Conservation (phyloP, 345 rosid species). For the Syzygium aqueum region DNA sequence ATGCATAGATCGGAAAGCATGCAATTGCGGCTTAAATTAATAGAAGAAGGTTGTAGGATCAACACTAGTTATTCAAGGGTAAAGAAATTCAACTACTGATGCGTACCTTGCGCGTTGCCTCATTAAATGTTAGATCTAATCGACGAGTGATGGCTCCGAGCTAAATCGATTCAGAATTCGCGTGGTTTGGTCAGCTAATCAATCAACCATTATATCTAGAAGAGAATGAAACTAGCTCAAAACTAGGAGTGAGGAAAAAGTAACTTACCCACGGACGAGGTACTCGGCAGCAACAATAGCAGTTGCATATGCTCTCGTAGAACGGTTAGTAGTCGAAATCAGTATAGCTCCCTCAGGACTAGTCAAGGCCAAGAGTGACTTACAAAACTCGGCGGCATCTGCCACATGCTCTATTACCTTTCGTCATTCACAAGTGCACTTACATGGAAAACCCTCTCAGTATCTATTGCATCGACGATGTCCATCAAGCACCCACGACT, state of each 20-base stretch:
- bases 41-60: slow-evolving; percentile 43
- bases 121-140: background rate
- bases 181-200: too few species aligned
- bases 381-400: slow-evolving; percentile 79
- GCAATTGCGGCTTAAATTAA: slow-evolving; percentile 33
- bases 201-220: too few species aligned
- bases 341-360: slow-evolving; percentile 55
- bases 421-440: background rate
- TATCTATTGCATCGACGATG: too few species aligned
- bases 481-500: too few species aligned
- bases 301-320: slow-evolving; percentile 73
- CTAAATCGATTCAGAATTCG: too few species aligned
- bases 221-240: background rate
- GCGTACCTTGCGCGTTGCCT: slow-evolving; percentile 37
- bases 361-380: slow-evolving; percentile 66
- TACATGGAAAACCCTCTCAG: background rate
- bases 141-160: background rate
- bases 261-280: slow-evolving; percentile 68
- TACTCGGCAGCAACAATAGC: slow-evolving; percentile 87
- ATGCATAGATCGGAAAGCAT: background rate
- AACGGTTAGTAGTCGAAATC: slow-evolving; percentile 75
- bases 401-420: slow-evolving; percentile 98
- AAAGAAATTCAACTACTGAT: slow-evolving; percentile 75
- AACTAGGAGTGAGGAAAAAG: background rate
- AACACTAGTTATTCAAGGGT: slow-evolving; percentile 71